These are phyloP conservation scores for Lolium rigidum DNA, from an alignment of 176 grass and related monocot genomes.

Conservation along the genomic window DNA sequence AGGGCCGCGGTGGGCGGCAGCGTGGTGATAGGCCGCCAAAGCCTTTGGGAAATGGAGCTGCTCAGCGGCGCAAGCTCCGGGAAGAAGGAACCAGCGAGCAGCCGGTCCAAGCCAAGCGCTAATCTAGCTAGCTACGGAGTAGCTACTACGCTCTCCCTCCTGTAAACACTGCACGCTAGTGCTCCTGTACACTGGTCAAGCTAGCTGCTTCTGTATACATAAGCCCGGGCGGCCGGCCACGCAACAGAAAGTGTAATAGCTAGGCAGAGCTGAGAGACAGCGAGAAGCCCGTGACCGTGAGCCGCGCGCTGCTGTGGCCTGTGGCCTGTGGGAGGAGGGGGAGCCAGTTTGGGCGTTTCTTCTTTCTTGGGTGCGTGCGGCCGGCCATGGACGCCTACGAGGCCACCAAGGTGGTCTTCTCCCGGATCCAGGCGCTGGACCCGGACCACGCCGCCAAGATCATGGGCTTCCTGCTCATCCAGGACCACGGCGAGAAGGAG, in stretches of 20 bases:
- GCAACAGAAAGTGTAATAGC: not conserved
- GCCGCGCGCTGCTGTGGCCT: conserved; percentile 19
- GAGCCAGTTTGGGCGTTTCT: conserved; percentile 21
- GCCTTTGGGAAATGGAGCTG: conserved; percentile 55
- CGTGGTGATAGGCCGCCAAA: conserved; percentile 33
- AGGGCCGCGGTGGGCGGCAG: not conserved
- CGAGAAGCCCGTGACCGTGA: conserved; percentile 53
- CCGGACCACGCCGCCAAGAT: conserved; percentile 93
- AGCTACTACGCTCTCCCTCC: not conserved
- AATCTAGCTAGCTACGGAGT: not conserved
- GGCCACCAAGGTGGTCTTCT: conserved; percentile 68
- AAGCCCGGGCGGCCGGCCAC: conserved; percentile 16
- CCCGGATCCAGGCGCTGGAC: conserved; percentile 58
- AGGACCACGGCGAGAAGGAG: conserved; percentile 96
- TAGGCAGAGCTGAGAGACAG: conserved; percentile 18
- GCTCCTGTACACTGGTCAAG: not conserved
- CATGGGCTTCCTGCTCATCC: conserved; percentile 89
- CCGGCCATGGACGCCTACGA: conserved; percentile 71
- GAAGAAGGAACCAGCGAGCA: conserved; percentile 32
- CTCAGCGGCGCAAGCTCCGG: conserved; percentile 42
- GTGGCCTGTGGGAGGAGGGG: not conserved
- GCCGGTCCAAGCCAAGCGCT: conserved; percentile 35
- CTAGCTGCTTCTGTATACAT: conserved; percentile 37
- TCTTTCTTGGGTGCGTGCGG: conserved; percentile 19
- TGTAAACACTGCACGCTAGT: not conserved